phyloP scores from a whole-genome alignment of 2,329 filamentous ascomycete species.

The Aspergillus carbonarius region DNA sequence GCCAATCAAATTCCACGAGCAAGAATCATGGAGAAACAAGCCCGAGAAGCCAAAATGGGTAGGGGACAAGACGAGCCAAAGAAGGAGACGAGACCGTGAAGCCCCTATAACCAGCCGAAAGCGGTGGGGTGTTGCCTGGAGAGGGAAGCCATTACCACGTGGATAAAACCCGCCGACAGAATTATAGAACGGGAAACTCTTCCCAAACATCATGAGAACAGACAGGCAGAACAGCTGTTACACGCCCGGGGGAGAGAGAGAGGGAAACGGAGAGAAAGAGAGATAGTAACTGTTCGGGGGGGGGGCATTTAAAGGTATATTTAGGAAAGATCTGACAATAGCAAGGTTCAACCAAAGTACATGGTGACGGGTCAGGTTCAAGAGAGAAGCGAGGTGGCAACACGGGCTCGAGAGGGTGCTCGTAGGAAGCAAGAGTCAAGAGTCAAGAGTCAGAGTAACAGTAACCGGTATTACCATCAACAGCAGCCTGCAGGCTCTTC shows the following conservation, averaged over 20 bases:
- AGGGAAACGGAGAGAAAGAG: constrained; percentile 9
- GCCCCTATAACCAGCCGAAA: not conserved
- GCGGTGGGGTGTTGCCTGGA: not conserved
- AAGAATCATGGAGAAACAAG: constrained; percentile 8
- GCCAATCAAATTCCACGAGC: constrained; percentile 3
- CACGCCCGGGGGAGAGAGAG: constrained; percentile 1
- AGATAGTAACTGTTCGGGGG: not conserved
- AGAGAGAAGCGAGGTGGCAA: constrained; percentile 10
- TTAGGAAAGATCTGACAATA: not conserved
- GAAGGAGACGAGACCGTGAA: constrained; percentile 4
- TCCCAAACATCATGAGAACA: constrained; percentile 40
- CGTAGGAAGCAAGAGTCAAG: constrained; percentile 8
- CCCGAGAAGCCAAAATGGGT: not conserved
- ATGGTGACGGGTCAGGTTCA: constrained; percentile 11
- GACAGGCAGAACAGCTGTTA: constrained; percentile 13
- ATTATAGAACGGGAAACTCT: constrained; percentile 40
- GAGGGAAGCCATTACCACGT: constrained; percentile 40
- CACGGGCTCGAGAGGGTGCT: constrained; percentile 12
- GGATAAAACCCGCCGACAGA: constrained; percentile 40
- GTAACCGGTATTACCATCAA: constrained; percentile 45
- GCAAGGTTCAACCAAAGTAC: constrained; percentile 11
- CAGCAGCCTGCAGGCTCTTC: constrained; percentile 44
- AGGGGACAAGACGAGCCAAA: not conserved
- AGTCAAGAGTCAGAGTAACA: constrained; percentile 8
- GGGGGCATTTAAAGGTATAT: not conserved